Conservation (phyloP, 495 filamentous ascomycete genomes). For the Astrothelium subdiscretum region DNA sequence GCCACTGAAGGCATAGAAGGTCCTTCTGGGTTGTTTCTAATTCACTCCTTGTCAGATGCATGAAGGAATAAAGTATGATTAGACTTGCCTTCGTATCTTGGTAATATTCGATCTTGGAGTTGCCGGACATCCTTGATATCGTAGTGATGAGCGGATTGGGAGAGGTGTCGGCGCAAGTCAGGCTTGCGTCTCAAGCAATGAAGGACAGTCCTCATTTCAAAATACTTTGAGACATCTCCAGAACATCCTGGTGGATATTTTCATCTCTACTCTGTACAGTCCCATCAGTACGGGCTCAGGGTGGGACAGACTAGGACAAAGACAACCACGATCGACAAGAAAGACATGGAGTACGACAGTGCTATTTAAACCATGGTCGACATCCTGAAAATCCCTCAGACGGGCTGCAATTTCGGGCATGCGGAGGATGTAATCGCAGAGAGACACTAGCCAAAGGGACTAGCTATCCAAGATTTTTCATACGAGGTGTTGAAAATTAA, state of each 20-base stretch:
- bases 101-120: conserved; percentile 43
- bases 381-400: too few relatives aligned
- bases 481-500: too few relatives aligned
- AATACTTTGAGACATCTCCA: not conserved
- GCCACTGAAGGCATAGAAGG: conserved; percentile 80
- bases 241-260: not conserved
- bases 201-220: not conserved
- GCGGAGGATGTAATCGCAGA: too few relatives aligned
- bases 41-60: conserved; percentile 8
- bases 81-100: conserved; percentile 42
- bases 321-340: too few relatives aligned
- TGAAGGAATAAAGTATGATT: not conserved
- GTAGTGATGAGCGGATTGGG: conserved; percentile 27
- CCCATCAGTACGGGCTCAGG: not conserved
- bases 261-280: not conserved
- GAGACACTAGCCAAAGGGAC: too few relatives aligned
- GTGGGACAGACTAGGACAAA: not conserved
- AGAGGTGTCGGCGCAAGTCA: conserved; percentile 28
- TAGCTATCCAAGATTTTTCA: too few relatives aligned
- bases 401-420: too few relatives aligned
- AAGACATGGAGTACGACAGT: too few relatives aligned
- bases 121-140: conserved; percentile 39
- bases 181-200: not conserved
- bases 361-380: not conserved
- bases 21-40: conserved; percentile 45